These are phyloP conservation scores for Umbilicus rupestris DNA, from an alignment of 164 flowering plant genomes.

Conservation along the genomic window DNA sequence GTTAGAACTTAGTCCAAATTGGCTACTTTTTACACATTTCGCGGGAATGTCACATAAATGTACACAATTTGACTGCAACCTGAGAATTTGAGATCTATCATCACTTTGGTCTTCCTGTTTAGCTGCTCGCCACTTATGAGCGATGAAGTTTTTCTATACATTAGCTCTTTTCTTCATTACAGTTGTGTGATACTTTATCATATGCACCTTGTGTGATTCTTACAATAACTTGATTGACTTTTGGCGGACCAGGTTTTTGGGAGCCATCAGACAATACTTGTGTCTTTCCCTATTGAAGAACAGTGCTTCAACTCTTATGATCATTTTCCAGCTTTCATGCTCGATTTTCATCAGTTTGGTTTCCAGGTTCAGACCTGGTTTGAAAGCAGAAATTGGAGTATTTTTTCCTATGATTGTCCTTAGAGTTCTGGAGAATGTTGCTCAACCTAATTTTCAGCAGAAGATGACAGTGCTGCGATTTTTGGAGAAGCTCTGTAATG, in stretches of 20 bases:
- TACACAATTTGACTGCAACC: not conserved
- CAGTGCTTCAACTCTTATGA: slow-evolving; percentile 97
- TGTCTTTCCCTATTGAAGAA: slow-evolving; percentile 94
- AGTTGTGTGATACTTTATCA: not conserved
- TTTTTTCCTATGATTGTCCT: slow-evolving; percentile 96
- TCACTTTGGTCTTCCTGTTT: not conserved
- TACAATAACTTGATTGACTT: slow-evolving; percentile 8
- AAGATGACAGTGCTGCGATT: slow-evolving; percentile 90
- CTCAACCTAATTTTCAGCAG: slow-evolving; percentile 93
- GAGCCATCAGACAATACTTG: slow-evolving; percentile 74
- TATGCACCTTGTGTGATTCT: not conserved
- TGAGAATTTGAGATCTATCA: not conserved
- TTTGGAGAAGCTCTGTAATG: slow-evolving; percentile 74
- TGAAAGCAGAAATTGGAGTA: slow-evolving; percentile 91
- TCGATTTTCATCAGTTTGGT: slow-evolving; percentile 69
- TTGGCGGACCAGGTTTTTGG: slow-evolving; percentile 63
- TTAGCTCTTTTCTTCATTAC: not conserved
- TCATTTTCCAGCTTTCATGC: slow-evolving; percentile 89
- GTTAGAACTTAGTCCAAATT: too few species aligned
- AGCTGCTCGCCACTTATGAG: not conserved
- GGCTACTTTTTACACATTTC: not conserved
- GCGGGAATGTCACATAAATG: not conserved
- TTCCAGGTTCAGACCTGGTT: slow-evolving; percentile 69
- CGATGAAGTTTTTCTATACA: not conserved
- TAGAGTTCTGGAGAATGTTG: slow-evolving; percentile 94